These are phyloP conservation scores for Yamadazyma aaseri DNA, from an alignment of 1,139 yeast genomes.

Conservation along the genomic window DNA sequence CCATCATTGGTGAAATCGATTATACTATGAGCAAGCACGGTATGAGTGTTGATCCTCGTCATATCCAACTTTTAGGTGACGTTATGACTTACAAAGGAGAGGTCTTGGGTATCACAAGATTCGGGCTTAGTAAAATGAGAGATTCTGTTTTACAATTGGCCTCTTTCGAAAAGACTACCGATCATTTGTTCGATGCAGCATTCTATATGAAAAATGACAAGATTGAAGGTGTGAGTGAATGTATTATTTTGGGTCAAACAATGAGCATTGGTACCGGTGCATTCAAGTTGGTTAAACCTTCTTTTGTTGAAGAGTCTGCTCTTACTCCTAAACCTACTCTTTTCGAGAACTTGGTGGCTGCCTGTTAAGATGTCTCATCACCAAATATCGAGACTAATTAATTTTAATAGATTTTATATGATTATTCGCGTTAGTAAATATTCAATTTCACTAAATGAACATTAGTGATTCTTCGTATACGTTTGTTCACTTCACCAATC, in stretches of 20 bases:
- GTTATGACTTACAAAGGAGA: constrained; percentile 99
- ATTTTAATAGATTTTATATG: too few relatives aligned
- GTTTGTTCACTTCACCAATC: constrained; percentile 36
- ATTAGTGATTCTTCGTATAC: too few relatives aligned
- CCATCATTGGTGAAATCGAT: constrained; percentile 92
- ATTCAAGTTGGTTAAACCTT: constrained; percentile 70
- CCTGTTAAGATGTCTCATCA: too few relatives aligned
- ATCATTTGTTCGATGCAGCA: constrained; percentile 96
- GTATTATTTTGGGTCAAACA: constrained; percentile 96
- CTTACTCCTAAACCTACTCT: constrained; percentile 54
- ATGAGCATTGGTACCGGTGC: constrained; percentile 98
- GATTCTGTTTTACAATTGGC: constrained; percentile 97
- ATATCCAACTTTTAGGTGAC: constrained; percentile 93
- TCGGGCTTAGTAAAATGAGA: constrained; percentile 97
- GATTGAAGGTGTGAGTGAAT: constrained; percentile 97
- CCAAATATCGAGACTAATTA: too few relatives aligned
- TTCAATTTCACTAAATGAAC: too few relatives aligned
- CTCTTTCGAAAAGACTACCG: constrained; percentile 97
- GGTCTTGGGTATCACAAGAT: constrained; percentile 95
- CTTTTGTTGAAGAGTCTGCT: constrained; percentile 43
- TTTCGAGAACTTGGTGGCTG: constrained; percentile 51
- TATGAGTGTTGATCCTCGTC: constrained; percentile 99
- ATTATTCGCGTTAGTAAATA: too few relatives aligned
- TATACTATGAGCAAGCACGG: constrained; percentile 99
- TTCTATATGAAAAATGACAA: constrained; percentile 95